Evolutionary conservation across 192 early-diverging fungal species (phyloP).

Genomic region (Entophlyctis luteolus): DNA sequence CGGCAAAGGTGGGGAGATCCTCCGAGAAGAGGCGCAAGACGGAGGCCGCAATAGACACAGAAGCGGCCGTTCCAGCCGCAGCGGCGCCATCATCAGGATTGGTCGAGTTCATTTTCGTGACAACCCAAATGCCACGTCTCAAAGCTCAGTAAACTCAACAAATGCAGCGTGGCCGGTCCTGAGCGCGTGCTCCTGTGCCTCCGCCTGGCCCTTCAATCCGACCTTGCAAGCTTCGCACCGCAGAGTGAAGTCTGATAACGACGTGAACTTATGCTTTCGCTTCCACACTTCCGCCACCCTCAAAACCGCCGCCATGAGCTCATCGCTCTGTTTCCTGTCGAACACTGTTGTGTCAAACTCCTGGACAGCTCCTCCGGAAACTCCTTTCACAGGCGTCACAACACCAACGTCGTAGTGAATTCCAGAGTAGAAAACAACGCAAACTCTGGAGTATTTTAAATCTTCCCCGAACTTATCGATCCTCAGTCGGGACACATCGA

Average conservation of each 20-base stretch:
- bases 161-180: slow-evolving; percentile 48
- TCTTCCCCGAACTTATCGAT: slow-evolving; percentile 71
- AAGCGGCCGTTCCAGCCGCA: slow-evolving; percentile 43
- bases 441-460: background rate
- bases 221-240: slow-evolving; percentile 57
- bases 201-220: slow-evolving; percentile 53
- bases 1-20: slow-evolving; percentile 15
- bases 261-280: slow-evolving; percentile 65
- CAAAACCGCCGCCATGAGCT: slow-evolving; percentile 32
- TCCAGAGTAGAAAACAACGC: slow-evolving; percentile 40
- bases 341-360: slow-evolving; percentile 78
- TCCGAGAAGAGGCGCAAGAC: background rate
- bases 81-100: slow-evolving; percentile 60
- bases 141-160: slow-evolving; percentile 60
- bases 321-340: slow-evolving; percentile 18
- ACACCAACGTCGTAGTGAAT: slow-evolving; percentile 78
- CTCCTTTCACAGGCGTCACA: slow-evolving; percentile 45
- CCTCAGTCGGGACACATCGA: slow-evolving; percentile 67
- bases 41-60: slow-evolving; percentile 29
- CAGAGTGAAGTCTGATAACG: slow-evolving; percentile 68
- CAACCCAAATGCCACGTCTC: slow-evolving; percentile 58
- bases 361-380: slow-evolving; percentile 32
- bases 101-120: slow-evolving; percentile 47
- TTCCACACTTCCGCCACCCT: slow-evolving; percentile 43
- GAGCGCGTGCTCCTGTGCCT: slow-evolving; percentile 60